These are phyloP conservation scores for Plectosphaerella plurivora DNA, from an alignment of 2,329 filamentous ascomycete species.

Conservation along the genomic window DNA sequence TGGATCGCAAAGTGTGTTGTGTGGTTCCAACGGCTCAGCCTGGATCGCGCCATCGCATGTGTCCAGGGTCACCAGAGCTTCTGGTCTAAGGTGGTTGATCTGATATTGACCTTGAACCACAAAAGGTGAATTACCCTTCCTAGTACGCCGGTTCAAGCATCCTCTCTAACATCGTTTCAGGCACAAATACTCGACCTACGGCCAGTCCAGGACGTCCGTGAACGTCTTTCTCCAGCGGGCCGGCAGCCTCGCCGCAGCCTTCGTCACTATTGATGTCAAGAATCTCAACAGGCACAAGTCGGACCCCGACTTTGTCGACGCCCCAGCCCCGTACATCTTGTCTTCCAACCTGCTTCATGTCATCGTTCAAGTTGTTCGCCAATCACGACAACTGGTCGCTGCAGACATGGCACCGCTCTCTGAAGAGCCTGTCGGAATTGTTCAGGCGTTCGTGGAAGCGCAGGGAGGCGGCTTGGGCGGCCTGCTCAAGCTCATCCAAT, in stretches of 20 bases:
- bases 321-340: not conserved
- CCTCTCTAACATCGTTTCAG: not conserved
- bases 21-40: slow-evolving; percentile 29
- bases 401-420: not conserved
- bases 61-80: slow-evolving; percentile 40
- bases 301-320: not conserved
- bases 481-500: slow-evolving; percentile 37
- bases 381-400: not conserved
- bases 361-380: not conserved
- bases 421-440: slow-evolving; percentile 20
- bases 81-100: slow-evolving; percentile 48
- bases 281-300: slow-evolving; percentile 9
- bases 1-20: slow-evolving; percentile 49
- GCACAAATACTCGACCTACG: slow-evolving; percentile 10
- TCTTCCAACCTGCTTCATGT: not conserved
- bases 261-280: slow-evolving; percentile 44
- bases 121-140: not conserved
- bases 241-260: slow-evolving; percentile 46
- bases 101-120: slow-evolving; percentile 28
- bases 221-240: slow-evolving; percentile 36
- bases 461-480: slow-evolving; percentile 36
- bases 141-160: not conserved
- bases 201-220: slow-evolving; percentile 21
- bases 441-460: slow-evolving; percentile 35
- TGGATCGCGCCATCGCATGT: slow-evolving; percentile 33